Percentiles rank a stretch among this genome's conserved stretches.
phyloP scores from a whole-genome alignment of 441 rosid genomes.

The Gossypium gossypioides region DNA sequence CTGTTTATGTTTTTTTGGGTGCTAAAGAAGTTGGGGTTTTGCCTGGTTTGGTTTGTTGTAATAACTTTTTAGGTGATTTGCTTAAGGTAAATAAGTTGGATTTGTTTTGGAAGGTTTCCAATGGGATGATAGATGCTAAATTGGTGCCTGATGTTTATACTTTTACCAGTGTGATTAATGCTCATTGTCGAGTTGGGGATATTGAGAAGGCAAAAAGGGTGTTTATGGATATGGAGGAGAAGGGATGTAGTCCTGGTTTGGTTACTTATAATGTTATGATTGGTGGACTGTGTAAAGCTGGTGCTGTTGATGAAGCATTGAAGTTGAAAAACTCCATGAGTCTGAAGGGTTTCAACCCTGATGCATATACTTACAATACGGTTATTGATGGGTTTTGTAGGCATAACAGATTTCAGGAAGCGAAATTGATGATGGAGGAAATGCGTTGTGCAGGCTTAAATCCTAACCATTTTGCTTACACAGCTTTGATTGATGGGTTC shows the following conservation, averaged over 20 bases:
- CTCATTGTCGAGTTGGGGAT: conserved; percentile 50
- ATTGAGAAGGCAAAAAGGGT: conserved; percentile 31
- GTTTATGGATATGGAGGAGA: conserved; percentile 44
- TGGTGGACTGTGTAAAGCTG: conserved; percentile 45
- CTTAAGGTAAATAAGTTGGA: conserved; percentile 37
- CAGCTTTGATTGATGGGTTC: conserved; percentile 38
- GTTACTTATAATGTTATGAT: conserved; percentile 47
- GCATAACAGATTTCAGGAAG: conserved; percentile 45
- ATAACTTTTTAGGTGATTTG: conserved; percentile 49
- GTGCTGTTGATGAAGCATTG: conserved; percentile 46
- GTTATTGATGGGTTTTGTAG: conserved; percentile 56
- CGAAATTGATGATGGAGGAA: conserved; percentile 41
- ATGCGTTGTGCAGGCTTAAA: conserved; percentile 30
- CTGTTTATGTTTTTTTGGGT: conserved; percentile 36
- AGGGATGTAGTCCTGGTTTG: conserved; percentile 36
- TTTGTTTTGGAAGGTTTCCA: conserved; percentile 53
- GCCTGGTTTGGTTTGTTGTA: conserved; percentile 41
- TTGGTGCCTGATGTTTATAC: conserved; percentile 41
- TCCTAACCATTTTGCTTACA: conserved; percentile 28
- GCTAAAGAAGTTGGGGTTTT: conserved; percentile 27
- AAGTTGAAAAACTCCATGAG: conserved; percentile 37
- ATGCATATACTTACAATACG: conserved; percentile 30
- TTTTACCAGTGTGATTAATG: conserved; percentile 44
- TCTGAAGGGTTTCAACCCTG: conserved; percentile 38
- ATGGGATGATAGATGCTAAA: conserved; percentile 41